Base-by-base conservation (phyloP, 345 rosid genomes). In the Excoecaria cochinchinensis region DNA sequence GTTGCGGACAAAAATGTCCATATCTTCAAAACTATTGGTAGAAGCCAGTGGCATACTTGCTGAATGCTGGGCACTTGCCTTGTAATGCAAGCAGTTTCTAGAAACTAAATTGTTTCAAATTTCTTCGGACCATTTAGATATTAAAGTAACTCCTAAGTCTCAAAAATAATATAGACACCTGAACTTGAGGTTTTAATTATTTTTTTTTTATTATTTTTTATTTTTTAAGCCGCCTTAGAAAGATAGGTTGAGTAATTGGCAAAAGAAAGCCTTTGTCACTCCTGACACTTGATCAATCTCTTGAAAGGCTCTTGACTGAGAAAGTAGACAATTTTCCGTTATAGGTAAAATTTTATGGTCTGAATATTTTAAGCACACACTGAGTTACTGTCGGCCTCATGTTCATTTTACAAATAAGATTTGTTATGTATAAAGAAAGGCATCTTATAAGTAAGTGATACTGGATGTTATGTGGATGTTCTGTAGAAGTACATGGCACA, bases 401-500 rank as follows among this genome's bases (percentile, higher is more conserved):
- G 31, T 60, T 80, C 38, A 56, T 73, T 74, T 71, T 69, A 10
- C 1, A 21, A 15, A 59, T 19, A 40, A 44, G 24, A 50, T 48
- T 68, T 59, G n/a, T 47, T 68, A 16, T 68, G 21, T 2, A 2
- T 67, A 5, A 52, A 7, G 47, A 38, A 36, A 53, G 50, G 38
- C 13, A 6, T 59, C 57, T 59, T 47, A 3, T 17, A 15, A 51
- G 59, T 24, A 46, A 21, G 40, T 36, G 70, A 36, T 15, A 19
- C 5, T 51, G n/a, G 44, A 44, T 80, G 36, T 75, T 71, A 1
- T 67, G 51, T 62, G 57, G 46, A 80, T 60, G 38, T 48, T 31
- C 4, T 56, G 39, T 52, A 13, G 38, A 21, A 53, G 38, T 4
- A n/a, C 76, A 31, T 62, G 38, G 44, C 16, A 21, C 19, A 44